Evolutionary conservation across 805 yeast species (phyloP), one percentile per base, ranked within the genome.

Genomic region (Barnettozyma sp.): DNA sequence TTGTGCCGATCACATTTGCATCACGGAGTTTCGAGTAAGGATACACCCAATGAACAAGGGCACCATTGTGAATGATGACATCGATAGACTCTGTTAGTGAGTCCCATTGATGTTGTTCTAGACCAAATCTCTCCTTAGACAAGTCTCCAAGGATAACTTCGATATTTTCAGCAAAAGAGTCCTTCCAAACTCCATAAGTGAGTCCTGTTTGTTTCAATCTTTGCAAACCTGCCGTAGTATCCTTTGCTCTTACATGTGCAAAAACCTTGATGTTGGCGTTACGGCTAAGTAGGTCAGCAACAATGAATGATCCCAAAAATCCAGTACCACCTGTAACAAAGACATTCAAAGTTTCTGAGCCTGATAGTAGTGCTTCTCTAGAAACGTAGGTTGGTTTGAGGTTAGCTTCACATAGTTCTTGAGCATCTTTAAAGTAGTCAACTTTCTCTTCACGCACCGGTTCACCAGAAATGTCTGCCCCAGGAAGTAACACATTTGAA

Each of bases 21-120:
- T 85, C 95, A 50, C 97, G 76, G 52, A 92, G 67, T 46, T 83
- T 84, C 32, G 81, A 64, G 62, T 92, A 92, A 19, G 98, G 97
- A 58, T 83, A 92, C 2, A 88, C 96, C 99, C 99, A 92, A 59
- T 92, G 98, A 25, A 92, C 99, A 43, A 88, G 68, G 13, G 99
- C 99, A 66, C 97, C 98, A 50, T 92, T 92, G 60, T 92, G 99
- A 43, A 92, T 74, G 35, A 92, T 78, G 4, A 80, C 79, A 58
- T 94, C 98, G 39, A 90, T 66, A 1, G 65, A 61, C 12, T 71
- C 59, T 8, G 76, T 63, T 40, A 92, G 69, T 7, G 50, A 33
- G 2, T 46, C 29, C 94, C 95, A 92, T 22, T 65, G 62, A 4
- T 49, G 56, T 23, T 69, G 68, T 13, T 62, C 46, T 35, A 85